A percentile compares a stretch with the other conserved stretches of the same genome.
Evolutionary conservation across 129 eudicot genomes (phyloP).

Genomic region (Artemisia tridentata): DNA sequence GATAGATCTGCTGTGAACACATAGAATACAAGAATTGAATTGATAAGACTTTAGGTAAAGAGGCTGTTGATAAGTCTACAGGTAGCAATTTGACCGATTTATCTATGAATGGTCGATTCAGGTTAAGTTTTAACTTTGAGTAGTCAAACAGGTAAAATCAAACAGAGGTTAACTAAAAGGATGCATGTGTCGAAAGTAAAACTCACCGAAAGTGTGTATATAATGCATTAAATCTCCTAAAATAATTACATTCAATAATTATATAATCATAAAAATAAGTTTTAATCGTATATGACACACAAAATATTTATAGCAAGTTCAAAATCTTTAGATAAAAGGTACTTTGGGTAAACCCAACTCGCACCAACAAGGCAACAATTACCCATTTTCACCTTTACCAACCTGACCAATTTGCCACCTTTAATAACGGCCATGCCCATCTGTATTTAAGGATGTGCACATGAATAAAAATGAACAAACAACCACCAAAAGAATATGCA

Average conservation of each 20-base stretch:
- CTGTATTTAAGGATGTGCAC: conserved; percentile 8
- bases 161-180: not conserved
- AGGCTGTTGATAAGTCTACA: no score
- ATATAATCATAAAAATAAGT: no score
- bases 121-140: not conserved
- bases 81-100: no score
- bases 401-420: not conserved
- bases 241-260: not conserved
- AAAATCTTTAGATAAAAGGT: no score
- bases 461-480: conserved; percentile 15
- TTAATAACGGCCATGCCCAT: not conserved
- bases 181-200: no score
- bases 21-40: not conserved
- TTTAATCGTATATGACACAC: no score
- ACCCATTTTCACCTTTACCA: not conserved
- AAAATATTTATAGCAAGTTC: no score
- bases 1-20: conserved; percentile 16
- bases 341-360: no score
- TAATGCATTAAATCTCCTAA: not conserved
- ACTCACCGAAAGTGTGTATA: no score
- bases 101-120: no score
- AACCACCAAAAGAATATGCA: conserved; percentile 10
- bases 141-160: not conserved
- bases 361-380: no score
- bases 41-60: no score